Conservation (phyloP, 192 early-diverging fungal species). For the Dissophora globulifera region DNA sequence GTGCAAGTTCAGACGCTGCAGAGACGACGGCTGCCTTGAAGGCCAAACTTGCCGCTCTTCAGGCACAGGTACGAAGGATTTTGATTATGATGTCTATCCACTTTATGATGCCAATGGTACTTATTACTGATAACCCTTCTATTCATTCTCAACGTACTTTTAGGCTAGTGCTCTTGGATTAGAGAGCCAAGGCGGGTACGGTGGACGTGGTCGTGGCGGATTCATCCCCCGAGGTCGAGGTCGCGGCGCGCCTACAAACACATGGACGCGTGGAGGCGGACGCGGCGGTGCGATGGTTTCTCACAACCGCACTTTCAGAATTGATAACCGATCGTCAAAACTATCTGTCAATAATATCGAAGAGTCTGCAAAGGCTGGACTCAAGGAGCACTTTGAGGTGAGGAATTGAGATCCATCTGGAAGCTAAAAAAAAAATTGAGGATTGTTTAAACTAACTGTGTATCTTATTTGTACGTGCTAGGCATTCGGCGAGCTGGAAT, state of each 20-base stretch:
- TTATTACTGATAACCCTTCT: no score
- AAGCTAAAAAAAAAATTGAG: background rate
- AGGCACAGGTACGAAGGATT: constrained; percentile 66
- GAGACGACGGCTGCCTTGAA: constrained; percentile 59
- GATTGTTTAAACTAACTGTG: no score
- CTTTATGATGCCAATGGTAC: no score
- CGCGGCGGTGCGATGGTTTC: constrained; percentile 57
- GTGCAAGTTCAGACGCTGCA: constrained; percentile 15
- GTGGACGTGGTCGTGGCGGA: constrained; percentile 46
- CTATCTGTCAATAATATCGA: constrained; percentile 68
- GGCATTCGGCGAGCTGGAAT: constrained; percentile 63
- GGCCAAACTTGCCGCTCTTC: constrained; percentile 68
- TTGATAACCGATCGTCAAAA: constrained; percentile 81
- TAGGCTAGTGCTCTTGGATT: constrained; percentile 53
- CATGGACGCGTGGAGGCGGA: constrained; percentile 58
- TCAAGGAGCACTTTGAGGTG: constrained; percentile 79
- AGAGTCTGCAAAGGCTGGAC: constrained; percentile 44
- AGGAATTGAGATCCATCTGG: background rate
- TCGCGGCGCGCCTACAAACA: constrained; percentile 55
- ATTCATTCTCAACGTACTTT: constrained; percentile 1
- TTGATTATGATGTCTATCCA: background rate
- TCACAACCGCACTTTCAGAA: constrained; percentile 51
- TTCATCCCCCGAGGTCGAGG: constrained; percentile 56
- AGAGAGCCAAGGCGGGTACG: constrained; percentile 34
- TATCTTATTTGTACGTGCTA: constrained; percentile 9